Evolutionary conservation across 2,329 filamentous ascomycete genomes (phyloP).

Genomic region (Fusarium abutilonis): DNA sequence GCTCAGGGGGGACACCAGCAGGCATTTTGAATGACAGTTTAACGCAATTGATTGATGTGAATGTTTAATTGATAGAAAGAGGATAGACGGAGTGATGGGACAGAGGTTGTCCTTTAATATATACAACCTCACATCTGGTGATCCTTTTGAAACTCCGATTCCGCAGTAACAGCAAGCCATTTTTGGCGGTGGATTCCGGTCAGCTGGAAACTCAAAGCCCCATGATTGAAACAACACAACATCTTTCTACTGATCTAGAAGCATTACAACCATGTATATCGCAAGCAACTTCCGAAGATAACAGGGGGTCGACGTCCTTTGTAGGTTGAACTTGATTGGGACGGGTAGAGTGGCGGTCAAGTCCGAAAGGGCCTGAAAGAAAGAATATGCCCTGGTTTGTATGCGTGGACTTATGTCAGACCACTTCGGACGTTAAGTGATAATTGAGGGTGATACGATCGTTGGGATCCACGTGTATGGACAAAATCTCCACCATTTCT

Average conservation of each 20-base stretch:
- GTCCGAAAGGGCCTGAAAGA: background rate
- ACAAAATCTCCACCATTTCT: constrained; percentile 13
- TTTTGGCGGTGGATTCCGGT: background rate
- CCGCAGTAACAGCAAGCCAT: background rate
- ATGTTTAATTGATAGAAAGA: background rate
- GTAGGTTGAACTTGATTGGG: constrained; percentile 8
- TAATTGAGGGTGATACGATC: constrained; percentile 7
- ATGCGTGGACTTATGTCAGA: background rate
- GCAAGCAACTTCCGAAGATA: background rate
- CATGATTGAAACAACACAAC: background rate
- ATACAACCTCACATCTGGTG: background rate
- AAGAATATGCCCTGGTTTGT: fast-evolving
- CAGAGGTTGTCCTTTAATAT: constrained; percentile 4
- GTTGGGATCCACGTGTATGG: constrained; percentile 12
- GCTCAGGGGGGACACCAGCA: constrained; percentile 27
- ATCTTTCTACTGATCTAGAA: constrained; percentile 4
- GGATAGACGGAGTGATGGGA: background rate
- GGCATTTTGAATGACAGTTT: constrained; percentile 11
- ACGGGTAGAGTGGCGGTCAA: background rate
- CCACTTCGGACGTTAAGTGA: constrained; percentile 17
- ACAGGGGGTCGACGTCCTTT: background rate
- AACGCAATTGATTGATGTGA: background rate
- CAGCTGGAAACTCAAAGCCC: background rate
- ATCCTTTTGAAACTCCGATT: constrained; percentile 2
- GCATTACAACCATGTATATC: background rate